Evolutionary conservation across 106 monocot species (phyloP).

Genomic region (Dendrobium officinale): DNA sequence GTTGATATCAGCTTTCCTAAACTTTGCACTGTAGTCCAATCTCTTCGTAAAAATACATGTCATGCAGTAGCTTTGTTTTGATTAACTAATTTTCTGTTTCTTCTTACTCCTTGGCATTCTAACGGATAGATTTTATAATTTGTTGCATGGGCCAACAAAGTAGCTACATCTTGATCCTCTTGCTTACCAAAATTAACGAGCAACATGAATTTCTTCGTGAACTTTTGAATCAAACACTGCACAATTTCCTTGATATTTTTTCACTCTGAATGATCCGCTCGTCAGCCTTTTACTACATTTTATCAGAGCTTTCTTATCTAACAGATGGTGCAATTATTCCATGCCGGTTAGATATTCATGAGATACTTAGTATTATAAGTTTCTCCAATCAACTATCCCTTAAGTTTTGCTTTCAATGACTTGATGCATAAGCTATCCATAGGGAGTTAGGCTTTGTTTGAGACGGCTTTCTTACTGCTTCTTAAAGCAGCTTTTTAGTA

Average conservation of each 20-base stretch:
- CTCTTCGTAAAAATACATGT: neutral
- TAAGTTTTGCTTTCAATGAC: neutral
- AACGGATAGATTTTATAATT: neutral
- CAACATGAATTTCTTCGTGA: neutral
- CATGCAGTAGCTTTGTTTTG: neutral
- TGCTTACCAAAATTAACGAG: neutral
- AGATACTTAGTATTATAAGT: conserved; percentile 78
- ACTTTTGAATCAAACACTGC: neutral
- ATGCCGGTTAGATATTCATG: conserved; percentile 86
- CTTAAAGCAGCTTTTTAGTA: too few species aligned
- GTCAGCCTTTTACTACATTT: neutral
- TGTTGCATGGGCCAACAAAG: neutral
- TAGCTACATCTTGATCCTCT: neutral
- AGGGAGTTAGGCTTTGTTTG: too few species aligned
- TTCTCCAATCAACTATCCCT: neutral
- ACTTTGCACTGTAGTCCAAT: too few species aligned
- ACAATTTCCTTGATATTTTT: neutral
- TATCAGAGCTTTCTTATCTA: conserved; percentile 10
- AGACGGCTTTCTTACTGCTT: too few species aligned
- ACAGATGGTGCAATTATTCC: conserved; percentile 87
- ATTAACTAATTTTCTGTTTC: neutral
- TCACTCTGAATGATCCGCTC: neutral
- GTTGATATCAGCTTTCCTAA: neutral
- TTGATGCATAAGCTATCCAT: neutral
- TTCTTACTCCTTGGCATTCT: neutral